phyloP scores from a whole-genome alignment of 2,329 filamentous ascomycete species.

The Cladophialophora yegresii region DNA sequence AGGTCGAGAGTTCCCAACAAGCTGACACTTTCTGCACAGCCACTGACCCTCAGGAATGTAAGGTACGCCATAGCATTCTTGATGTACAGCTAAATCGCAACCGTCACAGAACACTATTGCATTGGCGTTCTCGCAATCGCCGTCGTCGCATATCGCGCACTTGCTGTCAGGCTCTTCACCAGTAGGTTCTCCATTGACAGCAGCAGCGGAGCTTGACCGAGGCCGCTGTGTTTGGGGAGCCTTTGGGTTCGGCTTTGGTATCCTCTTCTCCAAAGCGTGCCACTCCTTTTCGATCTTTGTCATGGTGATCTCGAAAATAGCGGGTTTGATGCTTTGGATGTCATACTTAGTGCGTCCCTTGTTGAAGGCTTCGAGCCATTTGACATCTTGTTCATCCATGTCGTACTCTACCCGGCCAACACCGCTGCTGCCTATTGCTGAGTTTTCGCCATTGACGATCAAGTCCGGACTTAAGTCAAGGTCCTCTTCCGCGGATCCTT shows the following conservation, averaged over 20 bases:
- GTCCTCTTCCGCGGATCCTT: constrained; percentile 65
- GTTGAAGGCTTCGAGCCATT: constrained; percentile 89
- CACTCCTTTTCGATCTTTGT: constrained; percentile 99
- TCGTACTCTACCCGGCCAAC: constrained; percentile 94
- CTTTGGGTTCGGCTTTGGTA: constrained; percentile 95
- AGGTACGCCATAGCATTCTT: constrained; percentile 97
- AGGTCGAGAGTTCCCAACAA: constrained; percentile 87
- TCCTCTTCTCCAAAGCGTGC: constrained; percentile 92
- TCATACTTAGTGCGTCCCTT: constrained; percentile 70
- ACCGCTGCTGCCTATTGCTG: constrained; percentile 51
- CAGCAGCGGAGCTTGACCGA: constrained; percentile 87
- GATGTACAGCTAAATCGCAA: constrained; percentile 94
- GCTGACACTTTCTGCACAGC: constrained; percentile 94
- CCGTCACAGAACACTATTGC: constrained; percentile 99
- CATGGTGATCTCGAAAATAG: constrained; percentile 95
- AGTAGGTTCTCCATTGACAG: constrained; percentile 86
- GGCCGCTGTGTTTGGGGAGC: constrained; percentile 92
- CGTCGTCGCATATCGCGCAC: constrained; percentile 96
- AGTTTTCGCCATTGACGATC: constrained; percentile 63
- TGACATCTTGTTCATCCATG: constrained; percentile 98
- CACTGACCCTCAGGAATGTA: constrained; percentile 99
- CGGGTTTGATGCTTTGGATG: constrained; percentile 81
- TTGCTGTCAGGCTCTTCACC: constrained; percentile 97
- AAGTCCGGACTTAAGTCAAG: constrained; percentile 57
- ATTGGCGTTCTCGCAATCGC: constrained; percentile 99